Conservation (phyloP, 208 protist genomes). For the Crithidia expoeki region DNA sequence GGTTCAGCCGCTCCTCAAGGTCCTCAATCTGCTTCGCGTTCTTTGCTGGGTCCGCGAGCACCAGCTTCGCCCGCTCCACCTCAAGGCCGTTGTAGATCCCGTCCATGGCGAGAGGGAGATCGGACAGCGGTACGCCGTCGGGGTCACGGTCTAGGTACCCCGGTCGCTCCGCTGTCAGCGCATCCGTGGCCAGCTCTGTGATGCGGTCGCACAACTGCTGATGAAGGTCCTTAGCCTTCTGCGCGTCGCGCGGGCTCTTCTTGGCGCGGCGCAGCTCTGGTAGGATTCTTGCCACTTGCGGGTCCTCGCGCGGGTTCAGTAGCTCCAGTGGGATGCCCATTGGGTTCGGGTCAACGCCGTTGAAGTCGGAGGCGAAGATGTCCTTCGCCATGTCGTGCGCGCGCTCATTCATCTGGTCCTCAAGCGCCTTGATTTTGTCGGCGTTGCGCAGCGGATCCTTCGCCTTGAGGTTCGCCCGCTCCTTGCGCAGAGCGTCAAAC, state of each 20-base stretch:
- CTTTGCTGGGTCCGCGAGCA: conserved; percentile 50
- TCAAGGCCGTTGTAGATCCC: conserved; percentile 65
- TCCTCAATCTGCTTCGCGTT: conserved; percentile 67
- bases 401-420: conserved; percentile 64
- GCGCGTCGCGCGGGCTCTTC: conserved; percentile 46
- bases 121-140: conserved; percentile 55
- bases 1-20: conserved; percentile 63
- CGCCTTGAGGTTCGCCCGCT: conserved; percentile 66
- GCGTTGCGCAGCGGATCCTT: conserved; percentile 60
- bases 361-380: conserved; percentile 53
- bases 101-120: conserved; percentile 71
- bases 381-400: conserved; percentile 64
- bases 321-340: conserved; percentile 63
- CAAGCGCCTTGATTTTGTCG: conserved; percentile 52
- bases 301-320: conserved; percentile 57
- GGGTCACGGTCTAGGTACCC: conserved; percentile 58
- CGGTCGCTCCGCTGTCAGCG: conserved; percentile 49
- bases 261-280: conserved; percentile 67
- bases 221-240: conserved; percentile 48
- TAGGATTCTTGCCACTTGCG: conserved; percentile 57
- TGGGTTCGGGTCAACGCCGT: conserved; percentile 59
- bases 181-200: conserved; percentile 51
- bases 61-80: conserved; percentile 67
- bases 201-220: conserved; percentile 58
- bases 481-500: conserved; percentile 50